Percentiles rank a stretch among this genome's conserved stretches.
These are phyloP conservation scores for Botryotinia convoluta DNA, from an alignment of 2,329 filamentous ascomycete genomes.

Conservation along the genomic window DNA sequence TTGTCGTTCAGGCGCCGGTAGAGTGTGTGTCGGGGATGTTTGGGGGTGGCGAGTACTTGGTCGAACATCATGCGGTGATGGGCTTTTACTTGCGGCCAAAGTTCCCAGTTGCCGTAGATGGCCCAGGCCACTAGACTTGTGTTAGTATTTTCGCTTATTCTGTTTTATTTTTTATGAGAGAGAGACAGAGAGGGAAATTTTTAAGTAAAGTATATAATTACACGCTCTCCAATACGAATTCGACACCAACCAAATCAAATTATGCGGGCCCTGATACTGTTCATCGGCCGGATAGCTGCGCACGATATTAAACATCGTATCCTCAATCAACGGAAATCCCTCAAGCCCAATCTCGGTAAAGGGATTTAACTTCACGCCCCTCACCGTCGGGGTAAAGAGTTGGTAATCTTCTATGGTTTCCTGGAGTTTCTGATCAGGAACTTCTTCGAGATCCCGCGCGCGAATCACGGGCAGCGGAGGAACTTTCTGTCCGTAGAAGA, in stretches of 20 bases:
- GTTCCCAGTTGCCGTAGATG: conserved; percentile 6
- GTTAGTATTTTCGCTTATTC: neutral
- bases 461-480: neutral
- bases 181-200: neutral
- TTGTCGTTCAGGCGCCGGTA: neutral
- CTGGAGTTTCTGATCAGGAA: neutral
- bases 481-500: neutral
- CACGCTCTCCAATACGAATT: neutral
- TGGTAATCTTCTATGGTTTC: neutral
- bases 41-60: neutral
- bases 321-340: neutral
- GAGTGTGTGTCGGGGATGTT: neutral
- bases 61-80: neutral
- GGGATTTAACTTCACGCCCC: neutral
- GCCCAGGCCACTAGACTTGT: neutral
- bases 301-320: neutral
- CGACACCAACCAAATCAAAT: neutral
- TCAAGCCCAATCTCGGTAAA: neutral
- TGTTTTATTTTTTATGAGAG: neutral
- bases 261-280: neutral
- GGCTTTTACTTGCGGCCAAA: neutral
- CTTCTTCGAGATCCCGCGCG: neutral
- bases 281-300: neutral
- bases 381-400: neutral
- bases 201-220: neutral